Conservation (phyloP, 202 grass and related monocot genomes). For the Eragrostis tef region DNA sequence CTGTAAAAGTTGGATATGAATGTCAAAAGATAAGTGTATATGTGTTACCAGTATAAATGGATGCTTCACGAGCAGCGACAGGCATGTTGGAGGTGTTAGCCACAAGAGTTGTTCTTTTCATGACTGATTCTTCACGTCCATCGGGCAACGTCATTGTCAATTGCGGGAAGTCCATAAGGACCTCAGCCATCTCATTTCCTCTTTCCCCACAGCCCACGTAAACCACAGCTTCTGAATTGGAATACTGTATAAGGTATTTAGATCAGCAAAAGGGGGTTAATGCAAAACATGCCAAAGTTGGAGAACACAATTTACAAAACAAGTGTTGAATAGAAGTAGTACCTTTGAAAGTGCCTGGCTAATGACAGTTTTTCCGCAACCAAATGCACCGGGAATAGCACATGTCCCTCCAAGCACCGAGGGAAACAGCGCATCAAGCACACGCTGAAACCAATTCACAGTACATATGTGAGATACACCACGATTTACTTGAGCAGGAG, state of each 20-base stretch:
- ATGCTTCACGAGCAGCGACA: conserved; percentile 97
- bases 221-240: conserved; percentile 85
- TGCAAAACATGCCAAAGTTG: neutral
- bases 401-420: conserved; percentile 90
- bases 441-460: conserved; percentile 57
- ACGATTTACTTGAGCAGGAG: too few relatives aligned
- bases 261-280: conserved; percentile 10
- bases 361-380: conserved; percentile 93
- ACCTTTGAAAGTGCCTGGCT: conserved; percentile 94
- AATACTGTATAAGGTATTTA: conserved; percentile 65
- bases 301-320: too few relatives aligned
- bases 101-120: conserved; percentile 98
- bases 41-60: conserved; percentile 89
- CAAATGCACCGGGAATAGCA: conserved; percentile 91
- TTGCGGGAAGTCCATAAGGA: conserved; percentile 94
- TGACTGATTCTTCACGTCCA: conserved; percentile 98
- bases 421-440: conserved; percentile 89
- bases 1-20: neutral
- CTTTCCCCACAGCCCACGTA: conserved; percentile 92
- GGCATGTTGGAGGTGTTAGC: conserved; percentile 99
- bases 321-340: neutral
- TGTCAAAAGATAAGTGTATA: conserved; percentile 5
- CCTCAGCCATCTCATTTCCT: conserved; percentile 97
- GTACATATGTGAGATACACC: neutral
- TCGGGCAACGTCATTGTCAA: conserved; percentile 88